Evolutionary conservation across 164 flowering plant species (phyloP).

Genomic region (Nelumbo lutea): DNA sequence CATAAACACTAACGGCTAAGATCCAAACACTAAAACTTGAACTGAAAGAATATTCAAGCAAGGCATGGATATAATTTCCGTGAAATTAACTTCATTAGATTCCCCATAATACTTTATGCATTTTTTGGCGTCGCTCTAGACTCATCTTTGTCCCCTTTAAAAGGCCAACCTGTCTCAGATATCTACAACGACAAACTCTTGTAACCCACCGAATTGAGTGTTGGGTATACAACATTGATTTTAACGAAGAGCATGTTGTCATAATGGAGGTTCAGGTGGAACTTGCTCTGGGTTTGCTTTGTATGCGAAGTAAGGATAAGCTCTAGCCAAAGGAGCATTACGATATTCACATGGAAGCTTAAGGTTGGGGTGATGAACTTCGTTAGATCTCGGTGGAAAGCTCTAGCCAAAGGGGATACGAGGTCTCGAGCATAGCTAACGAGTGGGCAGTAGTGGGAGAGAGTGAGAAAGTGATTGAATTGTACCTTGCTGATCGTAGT

Average conservation of each 20-base stretch:
- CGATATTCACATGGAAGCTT: constrained; percentile 39
- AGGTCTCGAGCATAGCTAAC: constrained; percentile 44
- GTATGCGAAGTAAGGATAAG: constrained; percentile 80
- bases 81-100: constrained; percentile 34
- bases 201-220: constrained; percentile 38
- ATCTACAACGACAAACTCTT: constrained; percentile 30
- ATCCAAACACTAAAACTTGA: too few species aligned
- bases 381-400: constrained; percentile 45
- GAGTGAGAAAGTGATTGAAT: too few species aligned
- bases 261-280: constrained; percentile 39
- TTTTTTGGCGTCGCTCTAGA: constrained; percentile 52
- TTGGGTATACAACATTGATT: constrained; percentile 54
- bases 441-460: constrained; percentile 59
- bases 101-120: constrained; percentile 54
- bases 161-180: constrained; percentile 77
- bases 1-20: too few species aligned
- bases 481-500: too few species aligned
- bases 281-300: constrained; percentile 44
- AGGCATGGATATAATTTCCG: constrained; percentile 10
- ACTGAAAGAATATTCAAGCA: too few species aligned
- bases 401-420: constrained; percentile 67
- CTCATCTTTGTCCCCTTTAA: constrained; percentile 58
- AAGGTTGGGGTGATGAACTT: constrained; percentile 29
- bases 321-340: constrained; percentile 48
- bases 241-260: constrained; percentile 66